Evolutionary conservation across 1,139 yeast species (phyloP), one percentile per base, ranked within the genome.

Genomic region (Debaryomyces subglobosus): DNA sequence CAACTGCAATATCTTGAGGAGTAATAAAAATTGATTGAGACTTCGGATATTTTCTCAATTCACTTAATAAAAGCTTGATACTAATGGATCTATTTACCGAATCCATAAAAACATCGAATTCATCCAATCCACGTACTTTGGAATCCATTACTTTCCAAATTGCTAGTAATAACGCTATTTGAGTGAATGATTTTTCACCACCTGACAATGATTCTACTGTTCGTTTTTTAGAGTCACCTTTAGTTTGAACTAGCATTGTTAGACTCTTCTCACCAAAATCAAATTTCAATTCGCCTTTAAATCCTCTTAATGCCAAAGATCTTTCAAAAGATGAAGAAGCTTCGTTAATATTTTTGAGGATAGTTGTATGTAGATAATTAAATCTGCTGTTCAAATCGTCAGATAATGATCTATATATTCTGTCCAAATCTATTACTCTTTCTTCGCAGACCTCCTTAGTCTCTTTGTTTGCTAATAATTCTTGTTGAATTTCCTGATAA

Each of bases 71-170:
- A 56, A 92, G 71, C 48, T 81, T 78, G 62, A 95, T 84, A 54
- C 97, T 91, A 47, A 88, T 82, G 42, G 86, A 79, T 56, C 99
- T 79, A 61, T 92, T 92, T 24, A 90, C 89, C 43, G 92, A 90
- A 66, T 95, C 99, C 99, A 95, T 94, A 60, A 86, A 95, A 27
- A 95, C 99, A 69, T 95, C 99, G 65, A 94, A 95, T 66, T 95
- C 99, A 68, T 95, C 99, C 50, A 95, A 71, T 0, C 97, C 98
- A 51, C 96, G 79, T 20, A 95, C 79, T 51, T 86, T 82, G 0
- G 96, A 85, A 50, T 87, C 84, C 96, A 94, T 91, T 23, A 90
- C 86, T 53, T 84, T 84, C 99, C 99, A 95, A 40, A 96, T 88
- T 0, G 98, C 88, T 52, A 92, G 75, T 45, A 95, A 71, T 49